Base-by-base conservation (phyloP, 2,329 filamentous ascomycete species). In the Rutstroemia sp. region DNA sequence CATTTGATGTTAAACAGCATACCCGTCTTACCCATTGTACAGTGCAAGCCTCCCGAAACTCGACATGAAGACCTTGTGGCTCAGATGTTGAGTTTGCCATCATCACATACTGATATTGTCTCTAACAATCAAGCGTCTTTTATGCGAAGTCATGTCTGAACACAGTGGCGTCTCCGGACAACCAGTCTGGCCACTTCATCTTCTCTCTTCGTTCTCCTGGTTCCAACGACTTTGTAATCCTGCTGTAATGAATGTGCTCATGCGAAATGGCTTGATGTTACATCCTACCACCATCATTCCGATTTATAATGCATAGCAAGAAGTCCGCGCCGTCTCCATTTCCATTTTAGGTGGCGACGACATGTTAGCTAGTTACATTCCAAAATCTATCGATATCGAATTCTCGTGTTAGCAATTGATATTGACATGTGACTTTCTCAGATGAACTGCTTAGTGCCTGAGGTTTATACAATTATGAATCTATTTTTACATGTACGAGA, bases 1-100 rank as follows among this genome's bases (percentile, higher is more conserved):
- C 27, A 23, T 37, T 30, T 46, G 30, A 42, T 42, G 45, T 50
- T 46, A 55, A 54, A 42, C 52, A 55, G 30, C 45, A 55, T 37
- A 14, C 45, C 25, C 52, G 52, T 54, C 27, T 46, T 46, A 48
- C 52, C 45, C 21, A 12, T 34, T 34, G 30, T 34, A 34, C 30
- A 12, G 30, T 12, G 12, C 30, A 34, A 34, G 30, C 21, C 34
- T 50, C 52, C 52, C 52, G 46, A 55, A 42, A 44, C 48, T 44
- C 46, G 52, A 55, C 39, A 19, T 17, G 23, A 30, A 39, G n/a
- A 25, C 37, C 46, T 55, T 44, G 52, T 50, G 38, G 37, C 38
- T 49, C 48, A 44, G 17, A 49, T 49, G 25, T 42, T 25, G 25
- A 19, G 37, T 37, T 42, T 44, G 37, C 49, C 45, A 44, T 44